Evolutionary conservation across 805 yeast species (phyloP).

Genomic region (Starmerella riodocensis): DNA sequence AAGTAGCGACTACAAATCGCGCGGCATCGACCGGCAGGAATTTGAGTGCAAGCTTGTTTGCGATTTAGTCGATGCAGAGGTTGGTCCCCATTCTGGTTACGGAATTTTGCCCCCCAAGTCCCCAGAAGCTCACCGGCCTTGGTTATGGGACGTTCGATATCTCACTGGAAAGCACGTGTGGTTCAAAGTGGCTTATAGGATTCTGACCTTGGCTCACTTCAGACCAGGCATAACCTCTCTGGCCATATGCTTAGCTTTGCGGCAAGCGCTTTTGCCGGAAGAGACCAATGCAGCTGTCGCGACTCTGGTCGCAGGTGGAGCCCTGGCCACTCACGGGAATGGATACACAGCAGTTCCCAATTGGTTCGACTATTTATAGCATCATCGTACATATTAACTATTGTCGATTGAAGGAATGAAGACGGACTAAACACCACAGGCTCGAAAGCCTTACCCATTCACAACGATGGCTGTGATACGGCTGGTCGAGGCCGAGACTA

Average conservation of each 20-base stretch:
- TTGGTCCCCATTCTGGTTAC: not conserved
- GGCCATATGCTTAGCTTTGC: constrained; percentile 20
- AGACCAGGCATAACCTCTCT: constrained; percentile 41
- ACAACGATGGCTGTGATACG: too few relatives aligned
- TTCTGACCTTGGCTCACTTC: constrained; percentile 36
- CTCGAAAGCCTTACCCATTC: too few relatives aligned
- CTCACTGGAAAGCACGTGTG: constrained; percentile 45
- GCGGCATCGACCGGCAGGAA: constrained; percentile 41
- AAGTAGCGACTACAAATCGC: constrained; percentile 43
- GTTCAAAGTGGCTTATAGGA: constrained; percentile 39
- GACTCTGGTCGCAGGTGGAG: constrained; percentile 21
- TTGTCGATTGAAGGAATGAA: too few relatives aligned
- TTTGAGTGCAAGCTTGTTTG: constrained; percentile 12
- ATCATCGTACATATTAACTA: too few relatives aligned
- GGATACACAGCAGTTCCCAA: not conserved
- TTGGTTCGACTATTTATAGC: constrained; percentile 7
- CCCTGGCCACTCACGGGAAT: not conserved
- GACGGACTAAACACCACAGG: too few relatives aligned
- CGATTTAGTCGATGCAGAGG: not conserved
- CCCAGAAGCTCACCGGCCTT: constrained; percentile 9
- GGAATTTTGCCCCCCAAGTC: not conserved
- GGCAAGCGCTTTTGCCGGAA: constrained; percentile 18
- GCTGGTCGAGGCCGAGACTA: too few relatives aligned
- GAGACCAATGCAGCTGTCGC: constrained; percentile 23
- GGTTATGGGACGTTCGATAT: constrained; percentile 20